phyloP scores from a whole-genome alignment of 257 asterid genomes.

The Paraleonurus japonicus region DNA sequence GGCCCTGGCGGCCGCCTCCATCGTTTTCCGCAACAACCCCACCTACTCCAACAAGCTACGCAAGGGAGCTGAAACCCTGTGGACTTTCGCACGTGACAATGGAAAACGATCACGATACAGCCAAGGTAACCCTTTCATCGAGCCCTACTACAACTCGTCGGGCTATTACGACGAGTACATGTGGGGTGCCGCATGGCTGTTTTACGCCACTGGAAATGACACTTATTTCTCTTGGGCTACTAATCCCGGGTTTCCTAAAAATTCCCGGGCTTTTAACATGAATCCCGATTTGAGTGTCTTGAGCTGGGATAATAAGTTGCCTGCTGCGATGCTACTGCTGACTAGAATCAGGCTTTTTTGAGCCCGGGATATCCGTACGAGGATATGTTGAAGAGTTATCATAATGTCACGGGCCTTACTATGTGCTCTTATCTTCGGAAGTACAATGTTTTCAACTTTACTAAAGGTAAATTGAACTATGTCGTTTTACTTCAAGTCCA shows the following conservation, averaged over 20 bases:
- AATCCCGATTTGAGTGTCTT: slow-evolving; percentile 61
- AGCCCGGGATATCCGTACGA: slow-evolving; percentile 91
- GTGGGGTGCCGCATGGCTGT: slow-evolving; percentile 89
- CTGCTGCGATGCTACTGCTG: slow-evolving; percentile 79
- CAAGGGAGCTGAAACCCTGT: slow-evolving; percentile 56
- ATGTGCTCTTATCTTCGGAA: slow-evolving; percentile 76
- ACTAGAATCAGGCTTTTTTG: slow-evolving; percentile 60
- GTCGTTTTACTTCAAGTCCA: no score
- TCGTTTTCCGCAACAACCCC: slow-evolving; percentile 59
- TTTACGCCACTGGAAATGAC: slow-evolving; percentile 74
- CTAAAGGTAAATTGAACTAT: slow-evolving; percentile 19
- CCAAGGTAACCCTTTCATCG: slow-evolving; percentile 54
- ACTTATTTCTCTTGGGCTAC: slow-evolving; percentile 62
- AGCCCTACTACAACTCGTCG: slow-evolving; percentile 73
- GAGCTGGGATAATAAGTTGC: slow-evolving; percentile 91
- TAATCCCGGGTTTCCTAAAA: slow-evolving; percentile 30
- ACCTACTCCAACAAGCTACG: slow-evolving; percentile 53
- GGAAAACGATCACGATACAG: slow-evolving; percentile 43
- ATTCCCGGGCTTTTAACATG: slow-evolving; percentile 42
- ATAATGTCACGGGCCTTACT: slow-evolving; percentile 58
- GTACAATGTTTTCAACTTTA: slow-evolving; percentile 72
- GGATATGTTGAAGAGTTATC: slow-evolving; percentile 66
- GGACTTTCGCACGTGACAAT: slow-evolving; percentile 50
- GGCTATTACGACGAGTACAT: slow-evolving; percentile 69
- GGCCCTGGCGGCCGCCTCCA: slow-evolving; percentile 83